Evolutionary conservation across 2,329 filamentous ascomycete genomes (phyloP), one percentile per base, ranked within the genome.

Genomic region (Trichothecium sympodiale): DNA sequence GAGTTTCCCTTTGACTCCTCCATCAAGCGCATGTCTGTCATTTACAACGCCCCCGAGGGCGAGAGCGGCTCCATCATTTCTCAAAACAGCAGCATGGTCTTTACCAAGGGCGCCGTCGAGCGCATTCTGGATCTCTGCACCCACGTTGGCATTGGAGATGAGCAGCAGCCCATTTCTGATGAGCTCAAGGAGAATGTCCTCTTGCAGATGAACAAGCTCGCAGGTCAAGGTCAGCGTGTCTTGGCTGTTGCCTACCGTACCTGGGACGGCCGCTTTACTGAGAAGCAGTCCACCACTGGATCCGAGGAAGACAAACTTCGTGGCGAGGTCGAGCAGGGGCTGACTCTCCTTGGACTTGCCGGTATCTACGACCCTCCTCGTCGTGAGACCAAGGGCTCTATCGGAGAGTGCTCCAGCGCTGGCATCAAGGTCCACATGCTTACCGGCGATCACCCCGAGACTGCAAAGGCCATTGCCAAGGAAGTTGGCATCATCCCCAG

Each of bases 281-380:
- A 53, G 15, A 59, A 60, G 35, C 47, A 50, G 8, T 46, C 51
- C n/a, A 45, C 49, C 5, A 13, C 16, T 13, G 15, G 17, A 12
- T 50, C 45, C 5, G 57, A 63, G 33, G 64, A 70, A 6, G 61
- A 67, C 34, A 50, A 56, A 29, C 51, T 69, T 3, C 81, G 86
- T 5, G 59, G 64, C 5, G 59, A 67, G 4, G 69, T 89, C 12
- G 86, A 93, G 52, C 62, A 64, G 26, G 65, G 74, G 20, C 71
- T 94, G 23, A 71, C 68, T 3, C 83, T 93, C 41, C 71, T 84
- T 12, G 88, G 87, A n/a, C 69, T 94, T 8, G 79, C 83, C 33
- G 86, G 85, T 38, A 80, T 94, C 43, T 89, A 91, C 52, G 86
- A 94, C 46, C 86, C 86, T 4, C 86, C 85, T 37, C 83, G 86